These are phyloP conservation scores for Penicillium sclerotigenum DNA, from an alignment of 2,329 filamentous ascomycete species.

Conservation along the genomic window DNA sequence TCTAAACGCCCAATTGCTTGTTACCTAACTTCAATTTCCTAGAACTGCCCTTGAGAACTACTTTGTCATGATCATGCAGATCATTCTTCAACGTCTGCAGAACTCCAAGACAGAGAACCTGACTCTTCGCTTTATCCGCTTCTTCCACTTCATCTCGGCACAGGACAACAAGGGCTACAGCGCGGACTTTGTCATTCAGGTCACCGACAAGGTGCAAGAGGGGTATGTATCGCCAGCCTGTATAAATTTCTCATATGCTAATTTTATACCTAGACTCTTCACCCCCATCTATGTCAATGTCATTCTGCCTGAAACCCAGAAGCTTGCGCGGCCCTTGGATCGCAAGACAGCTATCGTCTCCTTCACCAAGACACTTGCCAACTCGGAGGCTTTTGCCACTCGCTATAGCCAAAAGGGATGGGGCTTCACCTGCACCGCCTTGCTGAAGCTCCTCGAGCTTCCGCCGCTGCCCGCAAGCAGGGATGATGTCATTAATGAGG, in stretches of 20 bases:
- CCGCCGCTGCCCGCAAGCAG: slow-evolving; percentile 70
- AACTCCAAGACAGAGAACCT: slow-evolving; percentile 78
- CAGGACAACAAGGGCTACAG: slow-evolving; percentile 77
- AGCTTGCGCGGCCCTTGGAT: slow-evolving; percentile 80
- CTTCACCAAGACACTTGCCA: slow-evolving; percentile 84
- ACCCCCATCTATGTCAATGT: slow-evolving; percentile 80
- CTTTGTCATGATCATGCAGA: slow-evolving; percentile 73
- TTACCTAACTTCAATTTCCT: slow-evolving; percentile 5
- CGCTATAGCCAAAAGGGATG: slow-evolving; percentile 79
- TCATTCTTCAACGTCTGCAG: slow-evolving; percentile 72
- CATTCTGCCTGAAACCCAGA: slow-evolving; percentile 84
- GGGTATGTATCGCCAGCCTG: slow-evolving; percentile 44
- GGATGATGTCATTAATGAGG: slow-evolving; percentile 76
- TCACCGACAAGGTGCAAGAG: slow-evolving; percentile 77
- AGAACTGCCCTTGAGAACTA: slow-evolving; percentile 68
- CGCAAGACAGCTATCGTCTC: slow-evolving; percentile 92
- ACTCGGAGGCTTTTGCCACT: slow-evolving; percentile 77
- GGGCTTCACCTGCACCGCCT: slow-evolving; percentile 82
- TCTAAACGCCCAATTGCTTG: background rate
- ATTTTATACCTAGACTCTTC: slow-evolving; percentile 57
- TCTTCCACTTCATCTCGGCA: slow-evolving; percentile 89
- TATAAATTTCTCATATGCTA: slow-evolving; percentile 7
- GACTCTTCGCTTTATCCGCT: slow-evolving; percentile 81
- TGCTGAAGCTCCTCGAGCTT: slow-evolving; percentile 85
- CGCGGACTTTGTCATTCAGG: slow-evolving; percentile 83